Evolutionary conservation across 2,329 filamentous ascomycete species (phyloP).

Genomic region (Diplocarpon rosae): DNA sequence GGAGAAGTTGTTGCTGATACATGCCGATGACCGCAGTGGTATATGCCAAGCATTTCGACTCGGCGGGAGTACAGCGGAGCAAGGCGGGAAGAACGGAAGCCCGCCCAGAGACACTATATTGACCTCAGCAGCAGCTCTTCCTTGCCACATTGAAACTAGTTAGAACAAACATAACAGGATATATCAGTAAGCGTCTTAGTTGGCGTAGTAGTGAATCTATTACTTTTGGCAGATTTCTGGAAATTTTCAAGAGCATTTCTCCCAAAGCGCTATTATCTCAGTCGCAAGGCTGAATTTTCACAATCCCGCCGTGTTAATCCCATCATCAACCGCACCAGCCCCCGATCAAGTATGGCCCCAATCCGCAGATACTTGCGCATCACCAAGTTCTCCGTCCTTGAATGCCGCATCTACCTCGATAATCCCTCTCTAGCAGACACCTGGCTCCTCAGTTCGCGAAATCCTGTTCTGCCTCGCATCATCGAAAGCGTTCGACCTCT

Average conservation of each 20-base stretch:
- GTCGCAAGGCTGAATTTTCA: slow-evolving; percentile 8
- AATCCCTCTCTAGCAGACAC: slow-evolving; percentile 72
- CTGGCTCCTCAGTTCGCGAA: slow-evolving; percentile 71
- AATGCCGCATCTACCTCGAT: slow-evolving; percentile 92
- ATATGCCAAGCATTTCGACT: slow-evolving; percentile 1
- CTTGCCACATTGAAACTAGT: too few species aligned
- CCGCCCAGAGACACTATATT: too few species aligned
- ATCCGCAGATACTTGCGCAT: slow-evolving; percentile 84
- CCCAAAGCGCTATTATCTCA: not conserved
- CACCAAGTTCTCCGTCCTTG: slow-evolving; percentile 87
- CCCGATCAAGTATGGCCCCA: slow-evolving; percentile 56
- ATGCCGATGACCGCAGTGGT: slow-evolving; percentile 1
- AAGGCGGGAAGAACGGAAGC: too few species aligned
- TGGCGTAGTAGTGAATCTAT: too few species aligned
- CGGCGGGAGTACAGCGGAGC: too few species aligned
- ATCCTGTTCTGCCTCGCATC: slow-evolving; percentile 69
- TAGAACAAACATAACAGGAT: too few species aligned
- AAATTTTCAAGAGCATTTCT: too few species aligned
- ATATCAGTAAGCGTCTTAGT: too few species aligned
- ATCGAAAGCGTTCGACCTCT: slow-evolving; percentile 77
- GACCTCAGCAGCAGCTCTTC: too few species aligned
- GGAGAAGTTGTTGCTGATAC: not conserved
- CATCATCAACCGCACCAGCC: not conserved
- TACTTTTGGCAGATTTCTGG: too few species aligned
- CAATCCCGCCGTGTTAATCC: not conserved